Conservation (phyloP, 176 grass and related monocot species). For the Bromus sterilis region DNA sequence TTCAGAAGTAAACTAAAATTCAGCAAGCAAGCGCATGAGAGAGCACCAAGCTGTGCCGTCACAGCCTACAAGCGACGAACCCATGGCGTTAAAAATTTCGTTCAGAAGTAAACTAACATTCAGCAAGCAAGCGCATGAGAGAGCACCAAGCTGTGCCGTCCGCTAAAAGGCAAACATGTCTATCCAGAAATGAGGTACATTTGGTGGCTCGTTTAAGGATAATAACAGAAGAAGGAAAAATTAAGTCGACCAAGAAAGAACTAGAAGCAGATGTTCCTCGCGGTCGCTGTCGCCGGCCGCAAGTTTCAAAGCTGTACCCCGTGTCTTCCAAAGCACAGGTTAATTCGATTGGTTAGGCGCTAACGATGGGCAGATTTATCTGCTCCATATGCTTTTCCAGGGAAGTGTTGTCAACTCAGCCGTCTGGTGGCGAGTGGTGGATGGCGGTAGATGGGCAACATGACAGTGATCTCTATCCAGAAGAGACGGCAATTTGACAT, state of each 20-base stretch:
- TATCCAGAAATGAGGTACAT: not conserved
- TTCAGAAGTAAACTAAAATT: too few relatives aligned
- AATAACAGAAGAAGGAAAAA: not conserved
- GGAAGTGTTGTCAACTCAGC: not conserved
- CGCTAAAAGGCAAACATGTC: not conserved
- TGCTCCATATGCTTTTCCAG: not conserved
- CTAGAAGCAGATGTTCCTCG: not conserved
- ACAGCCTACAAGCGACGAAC: not conserved
- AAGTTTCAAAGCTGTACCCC: not conserved
- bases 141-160: not conserved
- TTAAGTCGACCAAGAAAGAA: not conserved
- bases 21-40: not conserved
- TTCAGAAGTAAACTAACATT: too few relatives aligned
- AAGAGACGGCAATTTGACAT: not conserved
- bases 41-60: not conserved
- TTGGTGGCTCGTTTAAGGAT: not conserved
- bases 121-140: not conserved
- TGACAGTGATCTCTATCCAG: not conserved
- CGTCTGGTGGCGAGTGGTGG: not conserved
- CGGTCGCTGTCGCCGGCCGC: not conserved
- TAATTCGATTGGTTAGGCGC: not conserved
- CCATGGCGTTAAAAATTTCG: too few relatives aligned
- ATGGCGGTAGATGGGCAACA: not conserved
- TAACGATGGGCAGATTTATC: not conserved
- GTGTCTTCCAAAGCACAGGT: not conserved